Conservation (phyloP, 176 grass and related monocot genomes). For the Oryza coarctata region DNA sequence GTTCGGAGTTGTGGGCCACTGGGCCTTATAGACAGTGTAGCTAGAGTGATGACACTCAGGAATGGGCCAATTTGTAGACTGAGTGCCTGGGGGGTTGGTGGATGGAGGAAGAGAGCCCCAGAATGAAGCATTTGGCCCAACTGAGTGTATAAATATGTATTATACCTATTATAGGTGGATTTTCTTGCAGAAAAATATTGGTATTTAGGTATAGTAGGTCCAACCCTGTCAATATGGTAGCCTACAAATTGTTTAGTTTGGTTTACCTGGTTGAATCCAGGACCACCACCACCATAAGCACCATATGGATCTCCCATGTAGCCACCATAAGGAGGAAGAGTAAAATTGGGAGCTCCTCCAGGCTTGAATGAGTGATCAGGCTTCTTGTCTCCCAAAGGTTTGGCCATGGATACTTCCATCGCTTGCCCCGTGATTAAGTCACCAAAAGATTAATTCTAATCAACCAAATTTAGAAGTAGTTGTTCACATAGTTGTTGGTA, state of each 20-base stretch:
- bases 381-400: constrained; percentile 90
- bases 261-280: constrained; percentile 75
- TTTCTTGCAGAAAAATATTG: not conserved
- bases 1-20: too few species aligned
- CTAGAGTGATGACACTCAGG: not conserved
- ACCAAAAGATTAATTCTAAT: not conserved
- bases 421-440: constrained; percentile 57
- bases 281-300: constrained; percentile 67
- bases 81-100: not conserved
- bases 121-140: not conserved
- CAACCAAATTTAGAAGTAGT: not conserved
- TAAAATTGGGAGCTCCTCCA: constrained; percentile 54
- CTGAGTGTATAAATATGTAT: not conserved
- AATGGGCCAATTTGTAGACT: not conserved
- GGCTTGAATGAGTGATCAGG: constrained; percentile 55
- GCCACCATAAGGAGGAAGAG: constrained; percentile 59
- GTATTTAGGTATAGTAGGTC: not conserved
- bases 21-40: not conserved
- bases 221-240: not conserved
- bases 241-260: not conserved
- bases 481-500: too few species aligned
- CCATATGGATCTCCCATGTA: constrained; percentile 89
- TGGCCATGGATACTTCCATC: constrained; percentile 84
- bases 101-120: not conserved
- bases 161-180: too few species aligned